Percentiles rank a stretch among this genome's conserved stretches.
phyloP scores from a whole-genome alignment of 352 stramenopile genomes.

The Phytophthora parvispora region DNA sequence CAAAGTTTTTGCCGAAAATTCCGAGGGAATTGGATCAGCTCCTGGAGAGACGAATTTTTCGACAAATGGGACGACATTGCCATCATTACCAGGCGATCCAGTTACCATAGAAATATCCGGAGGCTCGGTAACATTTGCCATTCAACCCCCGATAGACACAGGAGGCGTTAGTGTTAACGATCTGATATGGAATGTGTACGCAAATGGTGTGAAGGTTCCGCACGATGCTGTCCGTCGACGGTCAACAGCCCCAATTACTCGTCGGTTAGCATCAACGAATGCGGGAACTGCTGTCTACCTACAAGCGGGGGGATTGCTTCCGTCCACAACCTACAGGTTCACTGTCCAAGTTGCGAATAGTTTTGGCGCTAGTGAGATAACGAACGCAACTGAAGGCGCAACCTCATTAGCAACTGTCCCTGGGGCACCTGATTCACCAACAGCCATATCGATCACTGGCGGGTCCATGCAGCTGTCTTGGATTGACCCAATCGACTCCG shows the following conservation, averaged over 20 bases:
- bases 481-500: constrained; percentile 60
- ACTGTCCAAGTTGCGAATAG: constrained; percentile 45
- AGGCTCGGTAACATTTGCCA: constrained; percentile 43
- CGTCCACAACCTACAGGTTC: constrained; percentile 53
- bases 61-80: constrained; percentile 37
- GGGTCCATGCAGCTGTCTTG: constrained; percentile 53
- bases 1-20: constrained; percentile 60
- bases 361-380: constrained; percentile 37
- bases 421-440: constrained; percentile 36
- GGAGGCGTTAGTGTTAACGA: constrained; percentile 40
- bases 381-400: not conserved
- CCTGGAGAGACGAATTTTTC: constrained; percentile 25
- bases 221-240: constrained; percentile 18
- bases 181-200: constrained; percentile 54
- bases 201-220: constrained; percentile 45
- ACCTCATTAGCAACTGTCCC: constrained; percentile 40
- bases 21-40: constrained; percentile 47
- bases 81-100: constrained; percentile 37
- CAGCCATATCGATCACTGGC: constrained; percentile 32
- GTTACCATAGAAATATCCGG: constrained; percentile 42
- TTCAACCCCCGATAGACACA: constrained; percentile 49
- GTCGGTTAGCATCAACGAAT: constrained; percentile 4
- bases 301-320: constrained; percentile 56
- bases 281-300: constrained; percentile 25
- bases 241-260: not conserved